Evolutionary conservation across 371 early-diverging fungal species (phyloP).

Genomic region (Batrachochytrium dendrobatidis): DNA sequence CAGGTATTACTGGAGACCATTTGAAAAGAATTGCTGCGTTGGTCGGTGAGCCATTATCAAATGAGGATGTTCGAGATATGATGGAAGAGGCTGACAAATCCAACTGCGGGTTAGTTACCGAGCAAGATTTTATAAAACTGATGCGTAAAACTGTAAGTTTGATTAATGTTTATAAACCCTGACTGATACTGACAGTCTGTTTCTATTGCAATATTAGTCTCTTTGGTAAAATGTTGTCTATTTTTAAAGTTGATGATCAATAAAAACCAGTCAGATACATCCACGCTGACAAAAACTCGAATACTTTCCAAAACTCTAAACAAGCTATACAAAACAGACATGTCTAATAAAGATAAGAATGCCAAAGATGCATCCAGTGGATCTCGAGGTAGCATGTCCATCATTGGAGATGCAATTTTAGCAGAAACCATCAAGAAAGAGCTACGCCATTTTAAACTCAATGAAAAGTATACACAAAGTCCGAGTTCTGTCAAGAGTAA

Average conservation of each 20-base stretch:
- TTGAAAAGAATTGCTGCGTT: slow-evolving; percentile 60
- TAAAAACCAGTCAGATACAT: too few relatives aligned
- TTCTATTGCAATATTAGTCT: too few relatives aligned
- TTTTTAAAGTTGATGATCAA: too few relatives aligned
- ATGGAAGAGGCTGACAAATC: slow-evolving; percentile 71
- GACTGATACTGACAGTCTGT: too few relatives aligned
- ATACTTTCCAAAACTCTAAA: slow-evolving; percentile 1
- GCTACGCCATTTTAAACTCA: slow-evolving; percentile 25
- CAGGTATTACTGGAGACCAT: slow-evolving; percentile 60
- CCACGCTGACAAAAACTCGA: too few relatives aligned
- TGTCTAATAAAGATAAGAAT: too few relatives aligned
- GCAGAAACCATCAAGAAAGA: slow-evolving; percentile 43
- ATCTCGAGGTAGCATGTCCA: slow-evolving; percentile 8
- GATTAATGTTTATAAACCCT: too few relatives aligned
- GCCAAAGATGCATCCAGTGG: neutral
- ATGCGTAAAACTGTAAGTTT: slow-evolving; percentile 48
- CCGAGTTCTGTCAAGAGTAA: slow-evolving; percentile 32
- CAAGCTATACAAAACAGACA: too few relatives aligned
- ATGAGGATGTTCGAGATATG: slow-evolving; percentile 74
- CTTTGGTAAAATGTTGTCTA: too few relatives aligned
- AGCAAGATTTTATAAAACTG: slow-evolving; percentile 50
- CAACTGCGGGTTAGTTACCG: slow-evolving; percentile 53
- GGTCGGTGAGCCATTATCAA: slow-evolving; percentile 57
- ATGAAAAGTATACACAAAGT: slow-evolving; percentile 37
- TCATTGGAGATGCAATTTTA: slow-evolving; percentile 35